Base-by-base conservation (phyloP, 2,329 filamentous ascomycete species). In the Aspergillus phoenicis region DNA sequence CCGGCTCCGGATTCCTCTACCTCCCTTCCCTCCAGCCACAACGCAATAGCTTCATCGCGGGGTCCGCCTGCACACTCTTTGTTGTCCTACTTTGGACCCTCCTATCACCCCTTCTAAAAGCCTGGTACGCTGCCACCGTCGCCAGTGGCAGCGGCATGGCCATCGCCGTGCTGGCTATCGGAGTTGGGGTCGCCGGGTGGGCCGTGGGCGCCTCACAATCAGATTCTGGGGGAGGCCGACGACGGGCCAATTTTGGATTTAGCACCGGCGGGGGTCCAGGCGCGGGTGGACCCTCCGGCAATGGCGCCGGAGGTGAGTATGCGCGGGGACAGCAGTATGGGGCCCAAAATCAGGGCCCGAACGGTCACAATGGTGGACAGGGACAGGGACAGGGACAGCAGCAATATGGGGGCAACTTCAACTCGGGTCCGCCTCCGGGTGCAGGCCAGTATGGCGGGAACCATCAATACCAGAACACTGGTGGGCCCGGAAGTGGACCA, bases 1-100 rank as follows among this genome's bases (percentile, higher is more conserved):
- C 93, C 6, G 94, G 94, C 57, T 87, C 88, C 0, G 94, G 94
- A 36, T 97, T 97, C 77, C 82, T 98, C 28, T 97, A 98, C 76
- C 85, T 98, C n/a, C 94, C 94, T 0, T 97, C 93, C 0, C 78
- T 98, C 63, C 86, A 89, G 72, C 90, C 91, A 20, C 91, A 95
- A 71, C 84, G 89, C 71, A 97, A 97, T 77, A 96, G 91, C 78
- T 98, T 97, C 76, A 84, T 93, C 22, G 93, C 93, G 3, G 94
- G 94, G 28, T 92, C 93, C 68, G 90, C 88, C 43, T 89, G 87
- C 62, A 92, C 91, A 2, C 79, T 97, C 36, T 81, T 91, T 41
- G 79, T 88, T 8, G 87, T 95, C 15, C 85, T 88, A 2, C 71
- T 96, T n/a, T 91, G 88, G 77, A 85, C 89, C 63, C 86, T 85